Base-by-base conservation (phyloP, 805 yeast species). In the Candida xyloterini region DNA sequence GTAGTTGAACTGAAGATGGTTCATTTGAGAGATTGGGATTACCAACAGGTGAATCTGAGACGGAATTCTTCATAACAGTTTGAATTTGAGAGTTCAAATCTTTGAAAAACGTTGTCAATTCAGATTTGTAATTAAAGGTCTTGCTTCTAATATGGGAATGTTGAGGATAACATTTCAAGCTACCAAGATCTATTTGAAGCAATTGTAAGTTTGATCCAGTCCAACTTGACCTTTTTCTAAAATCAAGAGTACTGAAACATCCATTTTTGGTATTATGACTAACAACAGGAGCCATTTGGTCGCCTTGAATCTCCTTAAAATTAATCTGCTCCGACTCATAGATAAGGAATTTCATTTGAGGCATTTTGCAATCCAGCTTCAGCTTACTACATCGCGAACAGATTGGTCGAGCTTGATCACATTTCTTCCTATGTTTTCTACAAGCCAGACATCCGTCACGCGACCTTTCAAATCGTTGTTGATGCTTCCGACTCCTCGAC, bases 391-490 rank as follows among this genome's bases (percentile, higher is more conserved):
- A 46, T 13, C 41, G 29, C 4, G n/a, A 14, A 20, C 50, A 46
- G 5, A 21, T 25, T 7, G 50, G 50, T 18, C 42, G 33, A 4
- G 7, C 16, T 5, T 37, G 40, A 34, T 46, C 50, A 26, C 50
- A 46, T 25, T 46, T 46, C 20, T 40, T 34, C 20, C 38, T 43
- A 15, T 30, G 15, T 30, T 29, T 38, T 23, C 47, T 21, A 23
- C 50, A 46, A 2, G 33, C 40, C 1, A 46, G 26, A 27, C 50
- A 46, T 4, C 50, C 50, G 4, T 38, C 38, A 2, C 26, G 13
- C 1, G 42, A 35, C 32, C 48, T 21, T 15, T 42, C 36, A 21
- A 38, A 45, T 15, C 31, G 42, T 15, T 29, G 29, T 7, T 42
- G 31, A 15, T 39, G 47, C 11, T 32, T 40, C 13, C 40, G 23